A percentile compares a stretch with the other conserved stretches of the same genome.
These are phyloP conservation scores for Domatiomyces catenatus DNA, from an alignment of 2,329 filamentous ascomycete species.

Conservation along the genomic window DNA sequence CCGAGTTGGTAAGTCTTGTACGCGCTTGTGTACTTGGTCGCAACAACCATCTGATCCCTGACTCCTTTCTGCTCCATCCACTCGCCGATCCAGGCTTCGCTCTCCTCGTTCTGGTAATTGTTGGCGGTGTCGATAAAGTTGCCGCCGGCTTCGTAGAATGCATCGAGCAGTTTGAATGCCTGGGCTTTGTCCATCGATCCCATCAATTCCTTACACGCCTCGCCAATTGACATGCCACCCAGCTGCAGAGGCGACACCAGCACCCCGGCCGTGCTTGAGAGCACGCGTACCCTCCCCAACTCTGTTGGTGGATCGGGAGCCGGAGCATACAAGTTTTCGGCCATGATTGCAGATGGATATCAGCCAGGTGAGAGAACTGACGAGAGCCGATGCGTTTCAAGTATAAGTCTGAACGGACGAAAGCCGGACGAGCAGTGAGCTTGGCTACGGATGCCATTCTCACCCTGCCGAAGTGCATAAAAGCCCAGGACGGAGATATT, in stretches of 20 bases:
- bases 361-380: too few species aligned
- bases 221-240: constrained; percentile 26
- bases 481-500: too few species aligned
- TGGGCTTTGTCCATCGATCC: constrained; percentile 49
- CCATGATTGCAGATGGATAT: background rate
- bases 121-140: constrained; percentile 61
- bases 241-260: constrained; percentile 49
- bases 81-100: constrained; percentile 52
- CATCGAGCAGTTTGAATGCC: constrained; percentile 50
- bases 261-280: constrained; percentile 50
- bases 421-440: too few species aligned
- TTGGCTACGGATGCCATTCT: too few species aligned
- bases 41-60: constrained; percentile 54
- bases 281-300: constrained; percentile 48
- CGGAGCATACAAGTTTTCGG: constrained; percentile 19
- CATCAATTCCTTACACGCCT: constrained; percentile 33
- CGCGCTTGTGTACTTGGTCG: constrained; percentile 53
- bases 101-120: constrained; percentile 51
- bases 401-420: background rate
- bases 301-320: constrained; percentile 42
- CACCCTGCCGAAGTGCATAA: too few species aligned
- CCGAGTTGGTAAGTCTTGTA: constrained; percentile 32
- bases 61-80: constrained; percentile 36
- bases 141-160: constrained; percentile 47
- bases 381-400: background rate